Evolutionary conservation across 495 filamentous ascomycete species (phyloP).

Genomic region (Penicillium canariense): DNA sequence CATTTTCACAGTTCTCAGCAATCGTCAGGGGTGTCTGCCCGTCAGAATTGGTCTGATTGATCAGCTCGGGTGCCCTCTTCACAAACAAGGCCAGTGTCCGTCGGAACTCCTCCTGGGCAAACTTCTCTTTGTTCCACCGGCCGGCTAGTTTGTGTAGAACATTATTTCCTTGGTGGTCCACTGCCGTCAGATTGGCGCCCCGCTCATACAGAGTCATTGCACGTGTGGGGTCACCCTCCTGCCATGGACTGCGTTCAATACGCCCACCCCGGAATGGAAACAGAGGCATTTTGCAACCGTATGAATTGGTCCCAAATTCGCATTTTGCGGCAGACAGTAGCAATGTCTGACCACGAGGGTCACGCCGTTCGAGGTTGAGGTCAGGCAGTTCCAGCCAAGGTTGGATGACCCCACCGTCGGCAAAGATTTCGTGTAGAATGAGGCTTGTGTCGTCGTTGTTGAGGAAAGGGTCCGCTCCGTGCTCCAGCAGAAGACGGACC

Average conservation of each 20-base stretch:
- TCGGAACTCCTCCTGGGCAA: neutral
- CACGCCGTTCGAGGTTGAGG: conserved; percentile 21
- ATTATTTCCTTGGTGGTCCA: conserved; percentile 23
- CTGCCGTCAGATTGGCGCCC: conserved; percentile 23
- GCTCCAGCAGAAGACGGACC: conserved; percentile 8
- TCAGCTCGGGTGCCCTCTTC: conserved; percentile 13
- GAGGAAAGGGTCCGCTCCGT: conserved; percentile 19
- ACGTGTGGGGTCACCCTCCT: conserved; percentile 18
- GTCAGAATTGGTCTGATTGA: neutral
- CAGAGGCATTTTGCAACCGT: conserved; percentile 3
- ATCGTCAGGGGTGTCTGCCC: conserved; percentile 16
- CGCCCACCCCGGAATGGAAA: conserved; percentile 6
- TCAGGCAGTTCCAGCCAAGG: conserved; percentile 17
- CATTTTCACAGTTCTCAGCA: neutral
- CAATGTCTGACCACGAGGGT: conserved; percentile 19
- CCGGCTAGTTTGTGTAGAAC: conserved; percentile 23
- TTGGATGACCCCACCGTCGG: conserved; percentile 16
- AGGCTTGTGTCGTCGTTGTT: neutral
- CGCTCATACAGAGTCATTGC: conserved; percentile 22
- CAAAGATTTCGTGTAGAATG: conserved; percentile 21
- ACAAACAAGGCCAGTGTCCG: conserved; percentile 14
- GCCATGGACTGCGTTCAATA: neutral
- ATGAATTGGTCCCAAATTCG: conserved; percentile 7
- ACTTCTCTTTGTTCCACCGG: neutral
- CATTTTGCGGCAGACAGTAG: conserved; percentile 21